Evolutionary conservation across 768 basidiomycete genomes (phyloP), one percentile per base, ranked within the genome.

Genomic region (Gloeophyllum trabeum): DNA sequence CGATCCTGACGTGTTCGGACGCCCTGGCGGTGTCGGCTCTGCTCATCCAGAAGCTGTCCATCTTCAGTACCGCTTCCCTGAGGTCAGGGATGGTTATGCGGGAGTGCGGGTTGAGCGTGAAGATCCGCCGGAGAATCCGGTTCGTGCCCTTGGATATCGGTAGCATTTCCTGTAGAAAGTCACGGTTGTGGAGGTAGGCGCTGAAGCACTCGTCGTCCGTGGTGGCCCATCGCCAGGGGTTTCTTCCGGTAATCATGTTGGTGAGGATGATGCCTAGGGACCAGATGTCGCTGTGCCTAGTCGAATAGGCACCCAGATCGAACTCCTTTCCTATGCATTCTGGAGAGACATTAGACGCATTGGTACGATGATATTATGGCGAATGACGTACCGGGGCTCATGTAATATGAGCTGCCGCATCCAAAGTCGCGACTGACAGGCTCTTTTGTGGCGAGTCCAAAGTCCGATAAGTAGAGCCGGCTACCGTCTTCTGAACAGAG

Each of bases 241-340:
- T 80, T 20, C 81, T 72, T 14, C 80, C 79, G 42, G 79, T 79
- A 37, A 84, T 76, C 63, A 94, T 74, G 59, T 89, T 92, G 49
- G 82, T 70, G 42, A 94, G 70, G 48, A 94, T 83, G 47, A 94
- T 71, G 16, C 81, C 83, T 19, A 85, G 58, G 5, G 82, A 69
- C 83, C 83, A 85, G 45, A 83, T 69, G 48, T 85, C 81, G 67
- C 73, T 81, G 42, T 72, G 64, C 7, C 67, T 63, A 40, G 79
- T 76, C 23, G 75, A 75, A 61, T 85, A 70, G 46, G 58, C 52
- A 55, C 69, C 52, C 44, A 62, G 60, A 55, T 67, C 54, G 43
- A 65, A 51, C 24, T 71, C 64, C 38, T 62, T 54, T 14, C 68
- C 65, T 39, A 75, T 62, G 50, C 77, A 79, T 58, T 83, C 81